A percentile compares a stretch with the other conserved stretches of the same genome.
phyloP scores from a whole-genome alignment of 495 filamentous ascomycete genomes.

The Xylaria longipes region DNA sequence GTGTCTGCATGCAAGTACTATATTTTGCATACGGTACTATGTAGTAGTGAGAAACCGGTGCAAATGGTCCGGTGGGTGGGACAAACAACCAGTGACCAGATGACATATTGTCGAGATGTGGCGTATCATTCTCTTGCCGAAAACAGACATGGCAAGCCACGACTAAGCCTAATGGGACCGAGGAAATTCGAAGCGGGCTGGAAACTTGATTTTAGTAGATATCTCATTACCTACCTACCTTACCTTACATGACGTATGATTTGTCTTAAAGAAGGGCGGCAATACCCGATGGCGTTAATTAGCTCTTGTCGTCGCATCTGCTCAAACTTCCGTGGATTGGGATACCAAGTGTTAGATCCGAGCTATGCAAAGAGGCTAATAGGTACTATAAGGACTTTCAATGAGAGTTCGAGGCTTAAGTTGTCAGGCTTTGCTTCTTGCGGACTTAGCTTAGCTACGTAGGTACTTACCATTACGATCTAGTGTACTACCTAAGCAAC shows the following conservation, averaged over 20 bases:
- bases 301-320: not conserved
- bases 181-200: not conserved
- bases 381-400: not conserved
- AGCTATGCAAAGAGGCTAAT: not conserved
- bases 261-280: not conserved
- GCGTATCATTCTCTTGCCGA: not conserved
- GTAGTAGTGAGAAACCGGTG: not conserved
- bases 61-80: constrained; percentile 14
- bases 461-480: too few relatives aligned
- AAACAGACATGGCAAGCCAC: constrained; percentile 17
- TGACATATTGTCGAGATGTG: not conserved
- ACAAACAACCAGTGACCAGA: not conserved
- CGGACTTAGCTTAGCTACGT: not conserved
- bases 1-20: not conserved
- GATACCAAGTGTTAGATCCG: too few relatives aligned
- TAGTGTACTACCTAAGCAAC: not conserved
- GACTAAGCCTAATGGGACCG: too few relatives aligned
- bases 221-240: not conserved
- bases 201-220: constrained; percentile 14
- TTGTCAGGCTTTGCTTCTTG: too few relatives aligned
- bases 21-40: not conserved
- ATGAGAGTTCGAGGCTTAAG: not conserved
- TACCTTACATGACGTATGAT: constrained; percentile 16
- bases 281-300: not conserved
- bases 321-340: too few relatives aligned